Evolutionary conservation across 352 stramenopile genomes (phyloP).

Genomic region (Thraustochytrium striatum): DNA sequence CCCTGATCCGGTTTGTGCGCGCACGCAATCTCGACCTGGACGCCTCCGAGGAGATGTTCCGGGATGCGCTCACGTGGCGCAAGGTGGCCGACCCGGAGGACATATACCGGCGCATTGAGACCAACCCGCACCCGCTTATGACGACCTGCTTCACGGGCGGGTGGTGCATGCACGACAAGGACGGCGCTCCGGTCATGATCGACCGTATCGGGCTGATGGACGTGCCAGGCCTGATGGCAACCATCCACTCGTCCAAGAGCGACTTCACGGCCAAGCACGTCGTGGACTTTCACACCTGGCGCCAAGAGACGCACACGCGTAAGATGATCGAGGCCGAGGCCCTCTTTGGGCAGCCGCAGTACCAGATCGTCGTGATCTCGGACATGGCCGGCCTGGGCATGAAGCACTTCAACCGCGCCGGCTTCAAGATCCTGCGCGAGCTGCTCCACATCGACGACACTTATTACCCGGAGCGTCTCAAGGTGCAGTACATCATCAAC

Average conservation of each 20-base stretch:
- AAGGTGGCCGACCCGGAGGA: neutral
- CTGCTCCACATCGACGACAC: neutral
- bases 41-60: neutral
- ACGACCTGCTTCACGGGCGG: neutral
- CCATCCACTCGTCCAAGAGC: too few relatives aligned
- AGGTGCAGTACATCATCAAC: constrained; percentile 67
- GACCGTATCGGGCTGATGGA: constrained; percentile 12
- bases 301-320: constrained; percentile 7
- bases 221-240: neutral
- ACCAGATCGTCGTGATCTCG: constrained; percentile 13
- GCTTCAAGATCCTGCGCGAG: constrained; percentile 3
- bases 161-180: neutral
- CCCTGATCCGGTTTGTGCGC: constrained; percentile 6
- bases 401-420: constrained; percentile 23
- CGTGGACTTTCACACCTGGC: constrained; percentile 3
- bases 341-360: neutral
- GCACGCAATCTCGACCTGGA: constrained; percentile 2
- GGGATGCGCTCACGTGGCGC: neutral
- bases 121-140: neutral
- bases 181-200: neutral
- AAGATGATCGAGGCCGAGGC: neutral
- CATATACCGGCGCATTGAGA: constrained; percentile 3
- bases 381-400: neutral
- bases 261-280: constrained; percentile 3
- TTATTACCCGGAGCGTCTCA: constrained; percentile 68